Conservation (phyloP, 192 early-diverging fungal species). For the Coemansia sp. region DNA sequence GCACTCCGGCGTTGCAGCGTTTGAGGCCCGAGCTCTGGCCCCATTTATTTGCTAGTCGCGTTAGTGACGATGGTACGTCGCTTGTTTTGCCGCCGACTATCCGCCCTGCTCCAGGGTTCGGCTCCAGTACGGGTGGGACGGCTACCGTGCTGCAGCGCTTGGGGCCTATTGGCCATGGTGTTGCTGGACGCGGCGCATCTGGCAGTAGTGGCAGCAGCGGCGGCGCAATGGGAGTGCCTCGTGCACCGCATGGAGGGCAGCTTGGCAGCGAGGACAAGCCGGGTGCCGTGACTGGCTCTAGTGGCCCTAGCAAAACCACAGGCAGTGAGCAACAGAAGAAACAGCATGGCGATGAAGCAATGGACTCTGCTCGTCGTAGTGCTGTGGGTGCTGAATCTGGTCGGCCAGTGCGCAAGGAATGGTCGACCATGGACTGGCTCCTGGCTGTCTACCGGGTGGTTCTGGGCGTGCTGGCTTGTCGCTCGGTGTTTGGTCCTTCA, state of each 20-base stretch:
- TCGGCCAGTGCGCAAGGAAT: constrained; percentile 14
- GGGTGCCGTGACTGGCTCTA: neutral
- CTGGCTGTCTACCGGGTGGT: constrained; percentile 36
- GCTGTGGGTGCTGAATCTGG: neutral
- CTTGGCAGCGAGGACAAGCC: neutral
- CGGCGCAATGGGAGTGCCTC: too few species aligned
- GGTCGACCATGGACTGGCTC: constrained; percentile 42
- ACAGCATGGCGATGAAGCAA: neutral
- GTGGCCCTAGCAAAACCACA: neutral
- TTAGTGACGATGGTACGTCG: neutral
- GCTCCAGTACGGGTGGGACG: neutral
- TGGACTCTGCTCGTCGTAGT: neutral
- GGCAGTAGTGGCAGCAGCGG: too few species aligned
- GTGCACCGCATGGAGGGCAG: neutral
- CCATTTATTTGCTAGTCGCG: constrained; percentile 9
- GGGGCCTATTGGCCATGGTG: too few species aligned
- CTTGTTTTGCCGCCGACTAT: neutral
- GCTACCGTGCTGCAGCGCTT: neutral
- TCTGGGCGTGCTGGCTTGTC: constrained; percentile 33
- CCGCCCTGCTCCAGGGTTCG: neutral
- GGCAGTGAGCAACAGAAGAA: too few species aligned
- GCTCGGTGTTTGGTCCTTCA: constrained; percentile 35
- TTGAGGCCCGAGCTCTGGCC: constrained; percentile 48
- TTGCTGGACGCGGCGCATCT: neutral
- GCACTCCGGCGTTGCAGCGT: constrained; percentile 35